Conservation (phyloP, 805 yeast genomes). For the Komagataella phaffii region DNA sequence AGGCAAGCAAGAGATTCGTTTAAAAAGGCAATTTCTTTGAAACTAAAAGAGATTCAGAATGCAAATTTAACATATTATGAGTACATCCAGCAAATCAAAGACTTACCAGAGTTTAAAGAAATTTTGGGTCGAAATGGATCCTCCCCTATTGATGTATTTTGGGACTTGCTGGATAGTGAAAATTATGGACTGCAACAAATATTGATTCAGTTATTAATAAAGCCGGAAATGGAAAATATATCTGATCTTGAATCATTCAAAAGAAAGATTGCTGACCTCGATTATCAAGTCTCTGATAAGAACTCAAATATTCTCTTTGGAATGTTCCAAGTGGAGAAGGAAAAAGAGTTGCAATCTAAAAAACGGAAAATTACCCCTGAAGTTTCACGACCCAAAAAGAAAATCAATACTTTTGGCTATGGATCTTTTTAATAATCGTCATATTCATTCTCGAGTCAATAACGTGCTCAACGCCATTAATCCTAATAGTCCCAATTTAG, state of each 20-base stretch:
- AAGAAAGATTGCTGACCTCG: background rate
- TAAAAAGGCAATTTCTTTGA: constrained; percentile 26
- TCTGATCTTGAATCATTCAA: background rate
- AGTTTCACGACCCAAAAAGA: background rate
- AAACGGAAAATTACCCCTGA: background rate
- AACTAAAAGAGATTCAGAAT: constrained; percentile 18
- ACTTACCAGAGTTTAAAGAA: constrained; percentile 42
- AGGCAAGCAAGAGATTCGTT: constrained; percentile 54
- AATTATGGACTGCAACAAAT: constrained; percentile 17
- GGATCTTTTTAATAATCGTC: constrained; percentile 1
- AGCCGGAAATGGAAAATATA: background rate
- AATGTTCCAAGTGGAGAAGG: background rate
- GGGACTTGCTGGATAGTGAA: constrained; percentile 60
- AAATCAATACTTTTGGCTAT: constrained; percentile 2
- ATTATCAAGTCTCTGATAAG: background rate
- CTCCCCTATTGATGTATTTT: constrained; percentile 58
- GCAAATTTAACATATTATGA: constrained; percentile 51
- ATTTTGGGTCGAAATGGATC: constrained; percentile 72
- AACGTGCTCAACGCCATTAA: constrained; percentile 60
- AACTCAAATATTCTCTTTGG: background rate
- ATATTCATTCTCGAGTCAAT: constrained; percentile 34
- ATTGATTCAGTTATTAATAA: background rate
- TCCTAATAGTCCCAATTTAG: constrained; percentile 69
- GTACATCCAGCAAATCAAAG: constrained; percentile 33
- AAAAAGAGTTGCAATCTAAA: background rate